Conservation (phyloP, 805 yeast genomes). For the Helenozyma baotianmanensis region DNA sequence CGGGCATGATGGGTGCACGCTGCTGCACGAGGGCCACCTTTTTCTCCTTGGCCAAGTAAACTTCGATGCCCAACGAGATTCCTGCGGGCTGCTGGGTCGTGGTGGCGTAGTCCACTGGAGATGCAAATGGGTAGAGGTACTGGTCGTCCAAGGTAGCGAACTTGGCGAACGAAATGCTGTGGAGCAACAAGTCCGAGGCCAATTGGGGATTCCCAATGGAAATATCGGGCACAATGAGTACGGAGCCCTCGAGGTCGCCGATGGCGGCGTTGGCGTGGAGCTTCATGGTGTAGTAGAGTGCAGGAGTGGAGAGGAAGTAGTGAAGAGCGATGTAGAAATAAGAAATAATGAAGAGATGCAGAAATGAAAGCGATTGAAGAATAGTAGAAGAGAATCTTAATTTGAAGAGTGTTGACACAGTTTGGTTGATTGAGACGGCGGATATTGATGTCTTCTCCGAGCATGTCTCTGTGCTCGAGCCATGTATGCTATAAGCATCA, state of each 20-base stretch:
- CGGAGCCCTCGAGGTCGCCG: constrained; percentile 22
- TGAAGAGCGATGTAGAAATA: no score
- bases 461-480: no score
- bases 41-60: constrained; percentile 42
- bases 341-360: no score
- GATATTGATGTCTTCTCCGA: no score
- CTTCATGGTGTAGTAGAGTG: constrained; percentile 4
- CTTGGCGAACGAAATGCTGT: constrained; percentile 49
- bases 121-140: constrained; percentile 74
- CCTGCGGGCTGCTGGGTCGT: constrained; percentile 23
- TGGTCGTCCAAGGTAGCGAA: constrained; percentile 56
- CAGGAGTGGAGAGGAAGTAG: background rate
- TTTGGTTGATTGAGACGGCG: no score
- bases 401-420: no score
- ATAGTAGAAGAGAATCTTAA: no score
- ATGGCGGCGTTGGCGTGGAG: constrained; percentile 5
- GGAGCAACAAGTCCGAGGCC: constrained; percentile 66
- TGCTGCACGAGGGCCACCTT: constrained; percentile 67
- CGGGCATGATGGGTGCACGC: constrained; percentile 79
- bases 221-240: constrained; percentile 70
- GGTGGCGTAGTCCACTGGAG: constrained; percentile 57
- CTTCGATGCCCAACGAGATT: constrained; percentile 61
- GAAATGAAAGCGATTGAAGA: no score
- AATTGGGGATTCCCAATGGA: constrained; percentile 91
- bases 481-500: no score